Evolutionary conservation across 208 protist genomes (phyloP), one percentile per base, ranked within the genome.

Genomic region (Leishmania tropica): DNA sequence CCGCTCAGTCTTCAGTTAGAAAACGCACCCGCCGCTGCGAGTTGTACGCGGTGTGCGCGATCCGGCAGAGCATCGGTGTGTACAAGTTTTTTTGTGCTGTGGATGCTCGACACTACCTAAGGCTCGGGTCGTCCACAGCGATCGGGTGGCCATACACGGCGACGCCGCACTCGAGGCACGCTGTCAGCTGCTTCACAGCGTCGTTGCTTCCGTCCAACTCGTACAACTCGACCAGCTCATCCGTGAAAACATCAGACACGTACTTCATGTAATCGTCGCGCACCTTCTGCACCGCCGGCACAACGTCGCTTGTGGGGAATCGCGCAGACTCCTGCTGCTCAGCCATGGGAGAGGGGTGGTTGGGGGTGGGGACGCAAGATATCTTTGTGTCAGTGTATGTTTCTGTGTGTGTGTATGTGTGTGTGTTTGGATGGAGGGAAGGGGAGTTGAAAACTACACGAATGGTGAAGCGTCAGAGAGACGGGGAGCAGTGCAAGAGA

Each of bases 211-310:
- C 93, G 78, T 98, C 95, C 0, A 87, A 73, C 78, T 97, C 92
- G 72, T 98, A 97, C 54, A 96, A 76, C 79, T 90, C 90, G 19
- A 95, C 78, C 15, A 98, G 81, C 76, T 98, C 95, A 11, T 97
- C 89, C 13, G 92, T 78, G 80, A 98, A 98, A 13, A 87, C 83
- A 67, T 96, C 93, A 3, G 94, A 94, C 81, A 98, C 95, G 56
- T 89, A 84, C 78, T 95, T 89, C 95, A 98, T 98, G 86, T 98
- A 98, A 35, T 88, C 88, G 80, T 98, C 94, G 11, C 92, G 83
- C 42, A 88, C 80, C 53, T 78, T 85, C 75, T 96, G 92, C 65
- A 89, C 85, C 53, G 82, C 81, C 19, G 87, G 81, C 19, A 80
- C 80, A 3, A 62, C 79, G 28, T 65, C 68, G n/a, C 64, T 80